Percentiles rank a stretch among this genome's conserved stretches.
phyloP scores from a whole-genome alignment of 23 red algal genomes.

The Chondrus crispus region DNA sequence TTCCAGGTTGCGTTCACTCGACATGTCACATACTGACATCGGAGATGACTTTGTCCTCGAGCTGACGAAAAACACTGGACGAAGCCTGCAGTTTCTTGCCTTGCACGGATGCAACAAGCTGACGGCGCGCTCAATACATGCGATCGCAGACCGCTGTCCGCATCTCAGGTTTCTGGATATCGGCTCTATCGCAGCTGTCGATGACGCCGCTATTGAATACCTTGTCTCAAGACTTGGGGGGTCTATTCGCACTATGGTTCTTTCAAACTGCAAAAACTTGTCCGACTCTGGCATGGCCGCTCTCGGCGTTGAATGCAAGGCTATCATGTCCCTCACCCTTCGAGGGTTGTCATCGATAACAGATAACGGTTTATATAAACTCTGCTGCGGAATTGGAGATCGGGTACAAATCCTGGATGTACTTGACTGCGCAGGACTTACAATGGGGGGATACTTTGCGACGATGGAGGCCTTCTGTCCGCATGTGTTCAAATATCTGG shows the following conservation, averaged over 20 bases:
- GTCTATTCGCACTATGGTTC: constrained; percentile 24
- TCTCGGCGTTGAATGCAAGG: constrained; percentile 20
- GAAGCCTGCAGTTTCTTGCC: constrained; percentile 35
- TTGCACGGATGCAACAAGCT: constrained; percentile 30
- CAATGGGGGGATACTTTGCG: constrained; percentile 52
- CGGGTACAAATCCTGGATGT: constrained; percentile 50
- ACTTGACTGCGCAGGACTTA: constrained; percentile 45
- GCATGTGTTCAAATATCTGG: constrained; percentile 44
- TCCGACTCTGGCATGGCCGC: constrained; percentile 12
- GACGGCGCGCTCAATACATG: constrained; percentile 25
- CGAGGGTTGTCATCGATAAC: constrained; percentile 32
- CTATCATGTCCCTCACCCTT: constrained; percentile 45
- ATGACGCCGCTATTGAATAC: constrained; percentile 29
- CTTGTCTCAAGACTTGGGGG: constrained; percentile 3
- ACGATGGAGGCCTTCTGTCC: constrained; percentile 52
- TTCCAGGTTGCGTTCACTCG: constrained; percentile 23
- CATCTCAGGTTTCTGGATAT: constrained; percentile 55
- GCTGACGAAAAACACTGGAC: constrained; percentile 2
- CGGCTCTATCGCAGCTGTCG: constrained; percentile 27
- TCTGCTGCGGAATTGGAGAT: constrained; percentile 29
- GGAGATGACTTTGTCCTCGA: constrained; percentile 23
- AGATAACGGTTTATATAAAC: constrained; percentile 21
- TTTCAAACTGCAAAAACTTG: constrained; percentile 36
- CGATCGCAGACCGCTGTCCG: constrained; percentile 35
- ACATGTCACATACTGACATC: constrained; percentile 41